A percentile compares a stretch with the other conserved stretches of the same genome.
Evolutionary conservation across 1,139 yeast species (phyloP).

Genomic region (Geotrichum restrictum): DNA sequence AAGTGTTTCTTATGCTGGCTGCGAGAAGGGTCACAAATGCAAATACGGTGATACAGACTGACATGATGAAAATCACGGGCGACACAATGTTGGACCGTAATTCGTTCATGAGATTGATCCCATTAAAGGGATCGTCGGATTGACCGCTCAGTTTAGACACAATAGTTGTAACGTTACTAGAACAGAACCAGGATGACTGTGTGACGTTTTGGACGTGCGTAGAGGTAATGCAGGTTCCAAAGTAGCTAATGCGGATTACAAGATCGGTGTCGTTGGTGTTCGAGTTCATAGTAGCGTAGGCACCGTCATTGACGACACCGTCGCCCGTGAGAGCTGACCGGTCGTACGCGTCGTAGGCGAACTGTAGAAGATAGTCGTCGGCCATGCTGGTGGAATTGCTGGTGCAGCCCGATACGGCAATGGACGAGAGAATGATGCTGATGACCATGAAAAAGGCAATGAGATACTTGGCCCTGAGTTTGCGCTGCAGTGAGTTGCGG

Average conservation of each 20-base stretch:
- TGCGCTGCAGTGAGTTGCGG: conserved; percentile 14
- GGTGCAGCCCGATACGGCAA: conserved; percentile 30
- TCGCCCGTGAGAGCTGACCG: conserved; percentile 19
- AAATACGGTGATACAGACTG: conserved; percentile 15
- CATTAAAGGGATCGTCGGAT: conserved; percentile 30
- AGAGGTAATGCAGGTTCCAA: conserved; percentile 30
- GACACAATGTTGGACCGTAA: conserved; percentile 16
- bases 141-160: conserved; percentile 15
- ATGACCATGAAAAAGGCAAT: conserved; percentile 26
- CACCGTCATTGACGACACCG: conserved; percentile 27
- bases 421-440: conserved; percentile 26
- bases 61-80: conserved; percentile 18
- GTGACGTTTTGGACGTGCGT: conserved; percentile 16
- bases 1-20: conserved; percentile 9
- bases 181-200: conserved; percentile 28
- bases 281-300: conserved; percentile 21
- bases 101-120: conserved; percentile 23
- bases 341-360: conserved; percentile 26
- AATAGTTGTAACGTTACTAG: conserved; percentile 25
- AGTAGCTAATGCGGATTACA: conserved; percentile 30
- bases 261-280: conserved; percentile 23
- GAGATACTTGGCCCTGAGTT: conserved; percentile 26
- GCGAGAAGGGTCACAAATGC: conserved; percentile 15
- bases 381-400: conserved; percentile 25
- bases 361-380: conserved; percentile 27